Conservation (phyloP, 495 filamentous ascomycete genomes). For the Xylaria telfairii region DNA sequence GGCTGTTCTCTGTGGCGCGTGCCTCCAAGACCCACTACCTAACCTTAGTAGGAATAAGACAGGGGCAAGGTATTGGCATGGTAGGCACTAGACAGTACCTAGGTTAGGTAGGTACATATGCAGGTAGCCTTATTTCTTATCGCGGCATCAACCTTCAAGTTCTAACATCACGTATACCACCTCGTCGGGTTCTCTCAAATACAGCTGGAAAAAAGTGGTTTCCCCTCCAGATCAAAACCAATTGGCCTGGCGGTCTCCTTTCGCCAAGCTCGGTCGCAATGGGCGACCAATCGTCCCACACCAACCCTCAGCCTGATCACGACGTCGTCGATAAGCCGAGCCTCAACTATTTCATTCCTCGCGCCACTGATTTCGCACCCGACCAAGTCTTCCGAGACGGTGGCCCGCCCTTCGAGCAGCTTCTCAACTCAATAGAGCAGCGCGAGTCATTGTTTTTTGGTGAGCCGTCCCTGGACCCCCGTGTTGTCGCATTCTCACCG, state of each 20-base stretch:
- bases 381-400: slow-evolving; percentile 57
- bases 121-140: not conserved
- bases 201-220: not conserved
- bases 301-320: slow-evolving; percentile 31
- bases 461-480: slow-evolving; percentile 52
- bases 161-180: not conserved
- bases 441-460: slow-evolving; percentile 69
- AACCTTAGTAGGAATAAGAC: too few species aligned
- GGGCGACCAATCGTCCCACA: slow-evolving; percentile 32
- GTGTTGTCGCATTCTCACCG: slow-evolving; percentile 48
- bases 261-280: slow-evolving; percentile 21
- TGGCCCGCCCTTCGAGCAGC: slow-evolving; percentile 40
- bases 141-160: not conserved
- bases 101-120: too few species aligned
- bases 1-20: not conserved
- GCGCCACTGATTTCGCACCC: slow-evolving; percentile 68
- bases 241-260: not conserved
- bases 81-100: too few species aligned
- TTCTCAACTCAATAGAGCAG: slow-evolving; percentile 55
- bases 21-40: too few species aligned
- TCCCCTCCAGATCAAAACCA: not conserved
- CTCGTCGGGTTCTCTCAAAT: not conserved
- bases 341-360: slow-evolving; percentile 79
- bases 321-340: slow-evolving; percentile 75
- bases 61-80: too few species aligned